Evolutionary conservation across 2,329 filamentous ascomycete species (phyloP).

Genomic region (Ceratocystis cacaofunesta): DNA sequence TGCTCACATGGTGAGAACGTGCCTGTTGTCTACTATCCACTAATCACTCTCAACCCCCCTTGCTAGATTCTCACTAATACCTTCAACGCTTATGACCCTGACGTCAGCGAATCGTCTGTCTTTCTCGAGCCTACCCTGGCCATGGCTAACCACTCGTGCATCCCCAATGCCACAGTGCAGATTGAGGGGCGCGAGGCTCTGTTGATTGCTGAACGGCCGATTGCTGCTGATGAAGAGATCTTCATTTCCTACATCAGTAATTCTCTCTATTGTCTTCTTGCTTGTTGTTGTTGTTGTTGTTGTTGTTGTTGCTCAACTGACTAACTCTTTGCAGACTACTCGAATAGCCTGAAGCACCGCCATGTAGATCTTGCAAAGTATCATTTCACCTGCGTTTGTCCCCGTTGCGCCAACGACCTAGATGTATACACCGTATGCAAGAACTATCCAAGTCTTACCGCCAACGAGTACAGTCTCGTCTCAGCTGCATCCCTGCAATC

Average conservation of each 20-base stretch:
- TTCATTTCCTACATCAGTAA: conserved; percentile 47
- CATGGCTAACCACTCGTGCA: conserved; percentile 49
- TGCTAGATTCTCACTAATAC: conserved; percentile 45
- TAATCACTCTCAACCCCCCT: too few relatives aligned
- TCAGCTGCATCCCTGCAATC: not conserved
- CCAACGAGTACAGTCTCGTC: conserved; percentile 30
- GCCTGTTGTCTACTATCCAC: too few relatives aligned
- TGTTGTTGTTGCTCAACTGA: not conserved
- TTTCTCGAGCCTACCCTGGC: conserved; percentile 42
- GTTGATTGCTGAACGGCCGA: conserved; percentile 35
- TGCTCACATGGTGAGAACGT: not conserved
- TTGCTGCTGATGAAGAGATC: conserved; percentile 40
- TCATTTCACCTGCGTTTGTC: conserved; percentile 38
- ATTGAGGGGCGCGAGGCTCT: conserved; percentile 38
- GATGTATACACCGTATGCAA: conserved; percentile 39
- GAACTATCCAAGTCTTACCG: conserved; percentile 26
- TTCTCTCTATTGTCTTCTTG: conserved; percentile 16
- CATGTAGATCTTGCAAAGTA: conserved; percentile 33
- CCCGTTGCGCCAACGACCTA: conserved; percentile 35
- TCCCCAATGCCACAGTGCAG: conserved; percentile 43
- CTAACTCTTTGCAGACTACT: conserved; percentile 29
- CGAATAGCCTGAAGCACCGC: conserved; percentile 30
- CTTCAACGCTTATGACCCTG: conserved; percentile 41
- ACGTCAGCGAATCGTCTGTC: conserved; percentile 37
- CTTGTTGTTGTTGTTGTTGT: not conserved